Conservation (phyloP, 345 rosid species). For the Hibiscus syriacus region DNA sequence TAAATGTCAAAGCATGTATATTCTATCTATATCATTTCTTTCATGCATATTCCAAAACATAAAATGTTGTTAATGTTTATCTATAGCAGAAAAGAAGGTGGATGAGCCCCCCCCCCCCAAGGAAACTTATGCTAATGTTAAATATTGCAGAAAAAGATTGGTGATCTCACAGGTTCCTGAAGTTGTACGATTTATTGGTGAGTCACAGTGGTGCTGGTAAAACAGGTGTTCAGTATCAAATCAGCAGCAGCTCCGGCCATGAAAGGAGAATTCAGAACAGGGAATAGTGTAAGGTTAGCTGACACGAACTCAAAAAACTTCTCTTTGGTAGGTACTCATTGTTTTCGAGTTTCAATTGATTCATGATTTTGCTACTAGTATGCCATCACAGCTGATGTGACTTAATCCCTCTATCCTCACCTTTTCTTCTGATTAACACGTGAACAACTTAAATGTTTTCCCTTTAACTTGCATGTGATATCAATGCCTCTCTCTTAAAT, state of each 20-base stretch:
- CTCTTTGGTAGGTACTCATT: background rate
- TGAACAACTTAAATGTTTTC: conserved; percentile 11
- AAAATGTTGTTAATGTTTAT: background rate
- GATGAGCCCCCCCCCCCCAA: conserved; percentile 45
- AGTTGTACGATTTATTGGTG: no score
- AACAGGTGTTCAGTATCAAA: no score
- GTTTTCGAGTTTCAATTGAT: background rate
- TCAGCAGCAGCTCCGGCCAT: background rate
- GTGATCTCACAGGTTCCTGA: conserved; percentile 1
- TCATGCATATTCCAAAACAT: background rate
- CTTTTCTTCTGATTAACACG: conserved; percentile 8
- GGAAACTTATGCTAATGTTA: conserved; percentile 53
- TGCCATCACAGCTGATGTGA: background rate
- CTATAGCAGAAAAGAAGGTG: conserved; percentile 57
- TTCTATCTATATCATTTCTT: background rate
- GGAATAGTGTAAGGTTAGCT: conserved; percentile 1
- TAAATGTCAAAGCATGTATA: background rate
- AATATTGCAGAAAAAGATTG: conserved; percentile 39
- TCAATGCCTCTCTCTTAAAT: no score
- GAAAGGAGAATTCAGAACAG: background rate
- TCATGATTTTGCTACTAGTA: background rate
- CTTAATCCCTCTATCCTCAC: background rate
- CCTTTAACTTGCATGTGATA: background rate
- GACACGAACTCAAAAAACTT: background rate
- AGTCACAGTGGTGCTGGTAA: no score